These are phyloP conservation scores for Helianthus tuberosus DNA, from an alignment of 129 eudicot genomes.

Conservation along the genomic window DNA sequence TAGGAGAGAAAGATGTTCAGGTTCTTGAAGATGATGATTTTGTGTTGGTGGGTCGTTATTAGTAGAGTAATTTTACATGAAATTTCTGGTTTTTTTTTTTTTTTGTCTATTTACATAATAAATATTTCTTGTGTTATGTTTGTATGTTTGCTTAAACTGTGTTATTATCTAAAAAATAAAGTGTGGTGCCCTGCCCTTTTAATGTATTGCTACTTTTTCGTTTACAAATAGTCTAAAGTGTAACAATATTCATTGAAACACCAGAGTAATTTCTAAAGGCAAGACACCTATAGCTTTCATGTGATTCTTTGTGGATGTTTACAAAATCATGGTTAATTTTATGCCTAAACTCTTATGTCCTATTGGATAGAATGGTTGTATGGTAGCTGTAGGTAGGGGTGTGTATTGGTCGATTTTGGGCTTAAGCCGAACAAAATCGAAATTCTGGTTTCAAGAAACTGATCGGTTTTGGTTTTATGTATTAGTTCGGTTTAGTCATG, in stretches of 20 bases:
- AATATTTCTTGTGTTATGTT: background rate
- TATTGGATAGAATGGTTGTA: background rate
- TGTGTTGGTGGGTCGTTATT: conserved; percentile 69
- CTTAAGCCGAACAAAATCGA: too few species aligned
- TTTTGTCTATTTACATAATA: background rate
- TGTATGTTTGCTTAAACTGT: background rate
- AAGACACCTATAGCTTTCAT: too few species aligned
- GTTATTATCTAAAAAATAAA: background rate
- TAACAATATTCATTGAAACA: too few species aligned
- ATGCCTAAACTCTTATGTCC: too few species aligned
- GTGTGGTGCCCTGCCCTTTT: background rate
- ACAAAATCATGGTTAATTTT: too few species aligned
- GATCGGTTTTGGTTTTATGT: too few species aligned
- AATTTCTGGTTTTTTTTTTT: background rate
- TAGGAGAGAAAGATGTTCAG: conserved; percentile 74
- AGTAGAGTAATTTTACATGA: conserved; percentile 26
- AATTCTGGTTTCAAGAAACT: too few species aligned
- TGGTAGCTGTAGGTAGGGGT: too few species aligned
- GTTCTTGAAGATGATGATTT: conserved; percentile 82
- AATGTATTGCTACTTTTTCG: background rate
- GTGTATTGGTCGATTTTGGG: too few species aligned
- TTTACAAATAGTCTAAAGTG: too few species aligned
- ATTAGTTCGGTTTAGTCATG: too few species aligned
- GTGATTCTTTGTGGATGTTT: too few species aligned
- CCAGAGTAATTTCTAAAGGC: background rate